Conservation (phyloP, 1,139 yeast genomes). For the Debaryomyces nepalensis region DNA sequence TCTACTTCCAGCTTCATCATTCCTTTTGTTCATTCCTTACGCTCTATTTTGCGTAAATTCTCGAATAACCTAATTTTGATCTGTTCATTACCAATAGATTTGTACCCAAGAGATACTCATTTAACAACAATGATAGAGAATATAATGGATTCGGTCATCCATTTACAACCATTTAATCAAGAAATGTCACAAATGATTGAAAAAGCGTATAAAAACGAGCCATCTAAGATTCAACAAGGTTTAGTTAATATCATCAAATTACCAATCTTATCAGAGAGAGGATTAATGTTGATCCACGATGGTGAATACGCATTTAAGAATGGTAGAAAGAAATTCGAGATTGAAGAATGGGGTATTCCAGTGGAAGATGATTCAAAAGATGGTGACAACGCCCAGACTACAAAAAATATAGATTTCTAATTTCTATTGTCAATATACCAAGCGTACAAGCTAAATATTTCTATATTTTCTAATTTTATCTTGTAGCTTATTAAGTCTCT, state of each 20-base stretch:
- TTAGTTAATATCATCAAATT: slow-evolving; percentile 74
- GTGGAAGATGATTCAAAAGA: slow-evolving; percentile 74
- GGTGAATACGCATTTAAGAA: slow-evolving; percentile 88
- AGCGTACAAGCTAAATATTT: no score
- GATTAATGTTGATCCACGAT: slow-evolving; percentile 74
- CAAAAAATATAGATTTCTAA: slow-evolving; percentile 26
- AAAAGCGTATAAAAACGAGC: slow-evolving; percentile 68
- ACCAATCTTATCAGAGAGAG: slow-evolving; percentile 74
- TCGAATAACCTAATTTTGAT: slow-evolving; percentile 51
- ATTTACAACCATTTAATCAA: slow-evolving; percentile 83
- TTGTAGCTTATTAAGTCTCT: slow-evolving; percentile 1
- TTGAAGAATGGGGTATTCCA: slow-evolving; percentile 94
- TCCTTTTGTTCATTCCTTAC: slow-evolving; percentile 66
- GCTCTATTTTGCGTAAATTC: slow-evolving; percentile 56
- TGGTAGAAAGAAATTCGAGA: slow-evolving; percentile 80
- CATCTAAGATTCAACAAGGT: slow-evolving; percentile 84
- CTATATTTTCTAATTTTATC: no score
- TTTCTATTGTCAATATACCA: slow-evolving; percentile 4
- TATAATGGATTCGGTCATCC: slow-evolving; percentile 70
- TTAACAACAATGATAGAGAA: slow-evolving; percentile 60
- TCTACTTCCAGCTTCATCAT: slow-evolving; percentile 55
- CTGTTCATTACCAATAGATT: slow-evolving; percentile 64
- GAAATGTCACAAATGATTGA: slow-evolving; percentile 70
- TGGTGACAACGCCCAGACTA: slow-evolving; percentile 32
- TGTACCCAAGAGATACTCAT: slow-evolving; percentile 61